A percentile compares a stretch with the other conserved stretches of the same genome.
Evolutionary conservation across 495 filamentous ascomycete genomes (phyloP).

Genomic region (Cryomyces minteri): DNA sequence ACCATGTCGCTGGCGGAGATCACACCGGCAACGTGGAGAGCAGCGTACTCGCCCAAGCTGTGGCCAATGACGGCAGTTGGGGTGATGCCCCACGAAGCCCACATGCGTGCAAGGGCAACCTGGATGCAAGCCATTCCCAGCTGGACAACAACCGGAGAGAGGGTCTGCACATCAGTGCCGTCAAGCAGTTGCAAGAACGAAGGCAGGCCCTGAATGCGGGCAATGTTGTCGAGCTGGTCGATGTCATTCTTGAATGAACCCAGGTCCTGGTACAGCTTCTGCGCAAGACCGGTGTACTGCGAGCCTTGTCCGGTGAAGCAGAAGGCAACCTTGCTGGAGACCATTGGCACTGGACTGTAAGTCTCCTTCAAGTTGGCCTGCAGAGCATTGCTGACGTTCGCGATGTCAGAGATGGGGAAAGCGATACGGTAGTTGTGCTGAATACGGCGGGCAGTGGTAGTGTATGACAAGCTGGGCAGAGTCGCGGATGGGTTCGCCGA

Average conservation of each 20-base stretch:
- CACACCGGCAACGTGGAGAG: slow-evolving; percentile 63
- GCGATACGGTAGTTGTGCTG: slow-evolving; percentile 27
- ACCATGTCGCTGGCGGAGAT: slow-evolving; percentile 63
- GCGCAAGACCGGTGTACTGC: slow-evolving; percentile 47
- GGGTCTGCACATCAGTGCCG: slow-evolving; percentile 35
- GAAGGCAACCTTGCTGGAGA: slow-evolving; percentile 29
- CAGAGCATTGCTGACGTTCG: slow-evolving; percentile 20
- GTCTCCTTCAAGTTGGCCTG: slow-evolving; percentile 21
- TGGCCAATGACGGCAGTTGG: slow-evolving; percentile 71
- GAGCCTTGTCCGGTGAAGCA: slow-evolving; percentile 34
- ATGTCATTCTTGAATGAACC: slow-evolving; percentile 52
- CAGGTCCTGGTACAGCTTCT: slow-evolving; percentile 46
- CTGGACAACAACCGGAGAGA: slow-evolving; percentile 62
- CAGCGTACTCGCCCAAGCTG: slow-evolving; percentile 78
- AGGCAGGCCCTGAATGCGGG: slow-evolving; percentile 48
- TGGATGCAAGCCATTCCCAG: slow-evolving; percentile 62
- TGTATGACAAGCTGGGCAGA: slow-evolving; percentile 23
- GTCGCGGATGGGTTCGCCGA: slow-evolving; percentile 27
- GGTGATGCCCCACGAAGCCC: slow-evolving; percentile 59
- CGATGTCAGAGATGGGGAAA: slow-evolving; percentile 19
- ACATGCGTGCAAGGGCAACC: slow-evolving; percentile 69
- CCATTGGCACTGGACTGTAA: slow-evolving; percentile 26
- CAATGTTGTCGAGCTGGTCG: slow-evolving; percentile 49
- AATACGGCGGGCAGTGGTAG: slow-evolving; percentile 25
- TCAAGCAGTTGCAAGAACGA: slow-evolving; percentile 50